Conservation (phyloP, 1,139 yeast species). For the Suhomyces kunorum region DNA sequence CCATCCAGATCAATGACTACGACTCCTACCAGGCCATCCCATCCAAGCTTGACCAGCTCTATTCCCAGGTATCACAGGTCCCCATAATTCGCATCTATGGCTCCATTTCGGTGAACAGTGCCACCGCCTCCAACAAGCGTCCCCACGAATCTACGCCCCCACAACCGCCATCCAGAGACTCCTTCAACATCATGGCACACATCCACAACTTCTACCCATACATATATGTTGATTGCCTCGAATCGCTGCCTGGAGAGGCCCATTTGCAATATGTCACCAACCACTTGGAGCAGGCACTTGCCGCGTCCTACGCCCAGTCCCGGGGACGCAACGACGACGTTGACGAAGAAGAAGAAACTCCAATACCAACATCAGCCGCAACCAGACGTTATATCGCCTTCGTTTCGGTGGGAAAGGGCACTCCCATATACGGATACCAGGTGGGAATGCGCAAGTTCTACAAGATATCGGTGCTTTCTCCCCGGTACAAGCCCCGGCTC, state of each 20-base stretch:
- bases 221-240: constrained; percentile 56
- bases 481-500: constrained; percentile 59
- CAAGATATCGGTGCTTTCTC: constrained; percentile 69
- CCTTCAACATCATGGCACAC: constrained; percentile 50
- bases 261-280: constrained; percentile 5
- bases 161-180: not conserved
- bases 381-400: constrained; percentile 70
- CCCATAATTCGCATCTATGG: constrained; percentile 84
- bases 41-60: constrained; percentile 35
- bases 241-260: constrained; percentile 1
- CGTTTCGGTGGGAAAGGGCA: constrained; percentile 65
- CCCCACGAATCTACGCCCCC: not conserved
- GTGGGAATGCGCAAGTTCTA: constrained; percentile 63
- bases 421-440: constrained; percentile 82
- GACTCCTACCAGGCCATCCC: constrained; percentile 62
- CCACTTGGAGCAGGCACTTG: constrained; percentile 11
- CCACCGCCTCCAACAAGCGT: constrained; percentile 11
- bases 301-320: constrained; percentile 14
- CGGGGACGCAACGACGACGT: constrained; percentile 12
- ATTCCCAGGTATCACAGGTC: constrained; percentile 46
- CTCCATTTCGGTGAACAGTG: constrained; percentile 25
- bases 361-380: too few species aligned
- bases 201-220: constrained; percentile 87
- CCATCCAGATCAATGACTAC: constrained; percentile 51
- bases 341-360: constrained; percentile 15